phyloP scores from a whole-genome alignment of 2,329 filamentous ascomycete genomes.

The Epichloe brachyelytri region DNA sequence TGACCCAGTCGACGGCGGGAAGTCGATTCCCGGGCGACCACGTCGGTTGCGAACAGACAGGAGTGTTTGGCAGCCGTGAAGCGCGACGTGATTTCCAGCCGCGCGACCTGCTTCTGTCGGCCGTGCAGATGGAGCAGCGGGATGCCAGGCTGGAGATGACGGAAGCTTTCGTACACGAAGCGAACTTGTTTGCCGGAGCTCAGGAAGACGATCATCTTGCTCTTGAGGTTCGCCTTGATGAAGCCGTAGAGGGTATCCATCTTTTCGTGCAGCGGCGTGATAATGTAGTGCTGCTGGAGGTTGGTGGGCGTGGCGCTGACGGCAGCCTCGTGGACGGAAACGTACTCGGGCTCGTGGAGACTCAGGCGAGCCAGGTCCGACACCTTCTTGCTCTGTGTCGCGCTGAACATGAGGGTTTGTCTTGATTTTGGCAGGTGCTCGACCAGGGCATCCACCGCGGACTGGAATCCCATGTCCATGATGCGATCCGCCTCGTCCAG shows the following conservation, averaged over 20 bases:
- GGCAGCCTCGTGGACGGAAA: constrained; percentile 81
- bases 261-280: constrained; percentile 77
- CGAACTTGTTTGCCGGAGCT: constrained; percentile 94
- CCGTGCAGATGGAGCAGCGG: constrained; percentile 87
- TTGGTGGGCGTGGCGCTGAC: constrained; percentile 66
- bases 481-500: constrained; percentile 94
- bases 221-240: constrained; percentile 78
- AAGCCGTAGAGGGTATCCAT: constrained; percentile 89
- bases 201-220: constrained; percentile 90
- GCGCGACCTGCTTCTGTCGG: constrained; percentile 79
- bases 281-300: constrained; percentile 82
- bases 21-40: constrained; percentile 87
- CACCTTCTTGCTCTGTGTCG: constrained; percentile 89
- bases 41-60: constrained; percentile 90
- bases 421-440: constrained; percentile 76
- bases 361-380: constrained; percentile 84
- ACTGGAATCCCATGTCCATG: constrained; percentile 94
- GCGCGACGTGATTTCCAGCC: constrained; percentile 73
- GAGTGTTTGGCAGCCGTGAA: constrained; percentile 72
- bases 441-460: constrained; percentile 79
- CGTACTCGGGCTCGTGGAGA: constrained; percentile 83
- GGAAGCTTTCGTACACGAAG: constrained; percentile 87
- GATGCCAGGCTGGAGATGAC: constrained; percentile 88
- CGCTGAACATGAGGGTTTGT: constrained; percentile 90
- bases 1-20: constrained; percentile 94